phyloP scores from a whole-genome alignment of 805 yeast genomes.

The Cyberlindnera subsufficiens region DNA sequence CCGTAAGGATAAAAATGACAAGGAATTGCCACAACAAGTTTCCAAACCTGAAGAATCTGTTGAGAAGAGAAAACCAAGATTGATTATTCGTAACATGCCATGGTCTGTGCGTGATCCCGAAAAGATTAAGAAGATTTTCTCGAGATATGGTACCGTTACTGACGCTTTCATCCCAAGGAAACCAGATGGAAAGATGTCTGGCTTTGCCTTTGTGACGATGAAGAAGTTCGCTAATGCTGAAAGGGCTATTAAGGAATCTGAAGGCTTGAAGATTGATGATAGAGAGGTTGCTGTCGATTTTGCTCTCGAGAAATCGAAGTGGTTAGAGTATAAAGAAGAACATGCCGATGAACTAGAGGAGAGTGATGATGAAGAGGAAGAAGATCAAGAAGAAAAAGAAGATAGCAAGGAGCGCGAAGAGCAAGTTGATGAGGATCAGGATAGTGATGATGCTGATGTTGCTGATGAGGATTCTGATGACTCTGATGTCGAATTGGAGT shows the following conservation, averaged over 20 bases:
- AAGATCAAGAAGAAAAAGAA: conserved; percentile 27
- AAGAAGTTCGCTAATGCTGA: conserved; percentile 71
- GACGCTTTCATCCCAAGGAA: conserved; percentile 89
- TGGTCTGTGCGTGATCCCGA: conserved; percentile 88
- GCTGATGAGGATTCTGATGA: conserved; percentile 24
- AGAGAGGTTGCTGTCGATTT: conserved; percentile 92
- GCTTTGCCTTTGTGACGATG: conserved; percentile 94
- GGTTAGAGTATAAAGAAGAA: conserved; percentile 55
- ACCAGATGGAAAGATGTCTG: conserved; percentile 83
- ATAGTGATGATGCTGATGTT: conserved; percentile 22
- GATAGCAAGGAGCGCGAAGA: conserved; percentile 21
- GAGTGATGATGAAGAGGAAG: conserved; percentile 33
- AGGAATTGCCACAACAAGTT: not conserved
- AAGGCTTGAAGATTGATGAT: conserved; percentile 77
- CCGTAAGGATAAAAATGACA: conserved; percentile 37
- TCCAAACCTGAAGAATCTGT: conserved; percentile 28
- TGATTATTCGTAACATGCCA: conserved; percentile 88
- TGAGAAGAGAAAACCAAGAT: conserved; percentile 79
- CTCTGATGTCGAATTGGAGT: conserved; percentile 24
- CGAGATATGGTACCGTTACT: conserved; percentile 76
- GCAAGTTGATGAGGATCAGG: conserved; percentile 18
- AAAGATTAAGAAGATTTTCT: conserved; percentile 62
- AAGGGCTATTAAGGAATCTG: conserved; percentile 68
- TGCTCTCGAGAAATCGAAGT: conserved; percentile 82
- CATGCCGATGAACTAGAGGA: conserved; percentile 37